These are phyloP conservation scores for Pichia sp. DNA, from an alignment of 1,139 yeast genomes.

Conservation along the genomic window DNA sequence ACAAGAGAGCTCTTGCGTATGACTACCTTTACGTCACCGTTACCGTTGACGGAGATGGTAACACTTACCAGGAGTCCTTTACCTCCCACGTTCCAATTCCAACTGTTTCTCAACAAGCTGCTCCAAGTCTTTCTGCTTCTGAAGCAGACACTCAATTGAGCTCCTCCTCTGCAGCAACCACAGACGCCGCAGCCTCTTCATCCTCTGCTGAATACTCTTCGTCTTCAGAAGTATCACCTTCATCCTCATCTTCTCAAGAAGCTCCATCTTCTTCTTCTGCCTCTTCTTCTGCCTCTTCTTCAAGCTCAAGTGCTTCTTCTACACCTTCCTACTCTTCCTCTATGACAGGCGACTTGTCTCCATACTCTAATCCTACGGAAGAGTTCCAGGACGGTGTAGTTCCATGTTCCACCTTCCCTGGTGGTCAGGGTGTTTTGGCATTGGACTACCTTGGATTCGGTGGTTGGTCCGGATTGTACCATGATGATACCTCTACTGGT, in stretches of 20 bases:
- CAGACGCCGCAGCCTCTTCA: constrained; percentile 21
- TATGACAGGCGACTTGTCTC: constrained; percentile 51
- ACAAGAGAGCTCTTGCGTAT: constrained; percentile 74
- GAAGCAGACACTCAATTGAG: constrained; percentile 19
- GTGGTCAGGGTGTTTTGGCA: constrained; percentile 86
- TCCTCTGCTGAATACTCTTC: constrained; percentile 18
- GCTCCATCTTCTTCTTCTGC: constrained; percentile 10
- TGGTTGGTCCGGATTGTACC: constrained; percentile 73
- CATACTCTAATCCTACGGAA: constrained; percentile 33
- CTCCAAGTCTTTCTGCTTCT: constrained; percentile 13
- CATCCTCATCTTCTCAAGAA: constrained; percentile 15
- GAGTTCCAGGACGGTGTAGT: constrained; percentile 70
- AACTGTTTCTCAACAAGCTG: neutral
- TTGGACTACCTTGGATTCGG: constrained; percentile 68
- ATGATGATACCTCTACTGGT: constrained; percentile 59
- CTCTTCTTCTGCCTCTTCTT: constrained; percentile 24
- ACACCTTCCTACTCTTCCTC: constrained; percentile 31
- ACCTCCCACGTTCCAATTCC: constrained; percentile 13
- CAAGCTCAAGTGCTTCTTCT: constrained; percentile 34
- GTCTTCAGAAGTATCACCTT: constrained; percentile 9
- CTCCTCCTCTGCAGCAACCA: neutral
- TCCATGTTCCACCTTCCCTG: constrained; percentile 76
- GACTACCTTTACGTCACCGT: constrained; percentile 78
- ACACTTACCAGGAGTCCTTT: constrained; percentile 34
- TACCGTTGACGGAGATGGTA: constrained; percentile 66